These are phyloP conservation scores for Parathielavia appendiculata DNA, from an alignment of 495 filamentous ascomycete species.

Conservation along the genomic window DNA sequence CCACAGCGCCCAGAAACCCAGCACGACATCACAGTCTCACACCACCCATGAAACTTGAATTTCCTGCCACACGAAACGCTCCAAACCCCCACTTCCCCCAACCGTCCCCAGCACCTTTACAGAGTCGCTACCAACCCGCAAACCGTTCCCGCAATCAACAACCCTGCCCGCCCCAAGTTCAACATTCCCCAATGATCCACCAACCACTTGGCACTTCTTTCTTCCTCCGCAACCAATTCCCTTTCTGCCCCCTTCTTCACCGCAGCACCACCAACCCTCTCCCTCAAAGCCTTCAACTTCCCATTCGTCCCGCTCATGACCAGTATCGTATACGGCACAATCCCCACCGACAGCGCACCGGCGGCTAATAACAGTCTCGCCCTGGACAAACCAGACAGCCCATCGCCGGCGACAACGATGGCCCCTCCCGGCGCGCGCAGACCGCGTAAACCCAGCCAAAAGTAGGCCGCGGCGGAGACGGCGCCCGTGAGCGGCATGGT, in stretches of 20 bases:
- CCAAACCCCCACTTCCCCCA: not conserved
- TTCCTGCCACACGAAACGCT: not conserved
- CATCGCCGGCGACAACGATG: too few relatives aligned
- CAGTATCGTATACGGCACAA: constrained; percentile 48
- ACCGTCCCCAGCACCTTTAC: not conserved
- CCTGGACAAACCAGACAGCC: not conserved
- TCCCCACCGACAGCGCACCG: constrained; percentile 35
- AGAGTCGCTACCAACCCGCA: constrained; percentile 18
- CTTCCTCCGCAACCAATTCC: constrained; percentile 10
- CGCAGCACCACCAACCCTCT: constrained; percentile 27
- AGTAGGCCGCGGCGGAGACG: constrained; percentile 33
- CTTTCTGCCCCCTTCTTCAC: constrained; percentile 8
- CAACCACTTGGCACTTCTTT: constrained; percentile 38
- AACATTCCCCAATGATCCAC: constrained; percentile 53
- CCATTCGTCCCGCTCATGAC: constrained; percentile 44
- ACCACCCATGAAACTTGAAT: too few relatives aligned
- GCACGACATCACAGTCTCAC: too few relatives aligned
- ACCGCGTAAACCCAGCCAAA: constrained; percentile 38
- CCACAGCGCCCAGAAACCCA: not conserved
- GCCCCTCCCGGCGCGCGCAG: not conserved
- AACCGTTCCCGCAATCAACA: constrained; percentile 24
- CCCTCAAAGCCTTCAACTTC: constrained; percentile 34
- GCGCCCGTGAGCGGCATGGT: constrained; percentile 33
- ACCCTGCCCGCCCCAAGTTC: constrained; percentile 44
- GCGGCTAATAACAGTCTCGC: constrained; percentile 34